Evolutionary conservation across 2,329 filamentous ascomycete species (phyloP).

Genomic region (Neonectria faginata): DNA sequence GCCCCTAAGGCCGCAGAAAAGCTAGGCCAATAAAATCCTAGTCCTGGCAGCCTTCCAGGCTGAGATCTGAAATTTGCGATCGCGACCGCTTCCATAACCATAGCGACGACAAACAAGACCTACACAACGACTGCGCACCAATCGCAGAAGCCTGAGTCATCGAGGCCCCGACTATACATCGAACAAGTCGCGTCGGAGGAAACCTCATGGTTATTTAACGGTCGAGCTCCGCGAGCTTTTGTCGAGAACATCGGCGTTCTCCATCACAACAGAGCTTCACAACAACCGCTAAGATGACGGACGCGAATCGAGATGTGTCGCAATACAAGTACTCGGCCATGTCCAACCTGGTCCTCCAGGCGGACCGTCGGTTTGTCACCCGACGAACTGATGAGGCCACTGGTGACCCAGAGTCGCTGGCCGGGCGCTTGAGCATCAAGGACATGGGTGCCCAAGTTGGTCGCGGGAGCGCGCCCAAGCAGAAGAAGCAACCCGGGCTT

Average conservation of each 20-base stretch:
- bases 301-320: slow-evolving; percentile 83
- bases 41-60: slow-evolving; percentile 37
- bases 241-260: slow-evolving; percentile 54
- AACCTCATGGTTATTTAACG: slow-evolving; percentile 52
- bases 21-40: slow-evolving; percentile 30
- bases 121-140: slow-evolving; percentile 42
- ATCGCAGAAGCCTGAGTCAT: slow-evolving; percentile 40
- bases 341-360: slow-evolving; percentile 99
- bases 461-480: slow-evolving; percentile 82
- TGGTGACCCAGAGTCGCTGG: slow-evolving; percentile 96
- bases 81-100: slow-evolving; percentile 39
- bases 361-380: slow-evolving; percentile 94
- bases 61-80: slow-evolving; percentile 54
- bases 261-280: slow-evolving; percentile 43
- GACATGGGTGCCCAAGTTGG: slow-evolving; percentile 93
- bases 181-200: slow-evolving; percentile 34
- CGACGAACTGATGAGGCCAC: slow-evolving; percentile 94
- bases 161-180: slow-evolving; percentile 32
- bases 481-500: slow-evolving; percentile 78
- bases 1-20: slow-evolving; percentile 7
- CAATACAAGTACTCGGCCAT: slow-evolving; percentile 99
- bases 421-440: slow-evolving; percentile 89
- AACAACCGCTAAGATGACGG: slow-evolving; percentile 71
- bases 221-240: slow-evolving; percentile 50
- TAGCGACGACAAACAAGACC: slow-evolving; percentile 35